A percentile compares a stretch with the other conserved stretches of the same genome.
These are phyloP conservation scores for Glycyrrhiza uralensis DNA, from an alignment of 306 rosid species.

Conservation along the genomic window DNA sequence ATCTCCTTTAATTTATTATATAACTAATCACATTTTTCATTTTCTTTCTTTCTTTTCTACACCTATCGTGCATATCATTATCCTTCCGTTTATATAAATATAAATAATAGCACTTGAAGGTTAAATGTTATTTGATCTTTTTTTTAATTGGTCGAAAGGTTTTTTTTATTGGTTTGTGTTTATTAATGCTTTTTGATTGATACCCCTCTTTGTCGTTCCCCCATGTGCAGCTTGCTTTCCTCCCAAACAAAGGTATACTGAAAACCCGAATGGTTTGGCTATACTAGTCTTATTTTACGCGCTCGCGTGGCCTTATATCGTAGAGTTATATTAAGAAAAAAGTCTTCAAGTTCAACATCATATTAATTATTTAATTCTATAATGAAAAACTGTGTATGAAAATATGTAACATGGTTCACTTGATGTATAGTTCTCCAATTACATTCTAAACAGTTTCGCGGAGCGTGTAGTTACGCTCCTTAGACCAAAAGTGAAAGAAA, in stretches of 20 bases:
- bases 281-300: conserved; percentile 1
- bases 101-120: not conserved
- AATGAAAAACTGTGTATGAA: not conserved
- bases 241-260: conserved; percentile 15
- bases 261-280: conserved; percentile 1
- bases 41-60: no score
- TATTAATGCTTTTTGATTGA: conserved; percentile 29
- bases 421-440: not conserved
- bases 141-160: not conserved
- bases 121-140: conserved; percentile 3
- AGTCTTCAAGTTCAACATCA: not conserved
- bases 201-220: conserved; percentile 14
- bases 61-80: no score
- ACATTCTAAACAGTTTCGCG: not conserved
- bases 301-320: not conserved
- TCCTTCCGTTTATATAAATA: no score
- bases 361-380: not conserved
- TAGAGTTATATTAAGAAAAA: no score
- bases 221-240: conserved; percentile 48
- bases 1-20: no score
- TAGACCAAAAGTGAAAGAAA: not conserved
- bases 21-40: no score
- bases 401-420: not conserved
- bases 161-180: conserved; percentile 19
- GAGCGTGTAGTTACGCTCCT: not conserved